phyloP scores from a whole-genome alignment of 2,329 filamentous ascomycete genomes.

The Stylonectria norvegica region DNA sequence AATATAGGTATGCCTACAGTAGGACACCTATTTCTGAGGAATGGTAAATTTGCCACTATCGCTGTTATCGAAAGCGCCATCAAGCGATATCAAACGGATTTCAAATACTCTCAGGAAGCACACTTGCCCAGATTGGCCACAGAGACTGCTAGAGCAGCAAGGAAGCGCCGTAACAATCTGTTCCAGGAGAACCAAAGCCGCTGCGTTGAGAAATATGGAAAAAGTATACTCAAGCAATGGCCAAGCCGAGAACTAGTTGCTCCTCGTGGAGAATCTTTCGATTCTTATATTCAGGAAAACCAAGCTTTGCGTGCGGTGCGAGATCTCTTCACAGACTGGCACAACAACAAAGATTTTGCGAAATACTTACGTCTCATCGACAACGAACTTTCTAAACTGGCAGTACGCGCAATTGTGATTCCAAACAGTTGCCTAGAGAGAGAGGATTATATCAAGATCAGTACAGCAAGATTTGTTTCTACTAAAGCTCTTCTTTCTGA shows the following conservation, averaged over 20 bases:
- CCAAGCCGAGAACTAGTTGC: not conserved
- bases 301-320: not conserved
- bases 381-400: not conserved
- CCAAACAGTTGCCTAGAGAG: not conserved
- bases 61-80: not conserved
- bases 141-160: not conserved
- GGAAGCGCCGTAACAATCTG: not conserved
- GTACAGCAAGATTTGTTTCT: slow-evolving; percentile 6
- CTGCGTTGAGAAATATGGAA: not conserved
- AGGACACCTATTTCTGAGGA: not conserved
- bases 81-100: not conserved
- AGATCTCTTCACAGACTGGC: not conserved
- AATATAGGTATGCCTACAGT: not conserved
- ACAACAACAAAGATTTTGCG: not conserved
- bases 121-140: not conserved
- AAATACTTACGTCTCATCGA: not conserved
- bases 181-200: not conserved
- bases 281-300: not conserved
- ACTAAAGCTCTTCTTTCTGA: slow-evolving; percentile 6
- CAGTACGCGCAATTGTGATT: not conserved
- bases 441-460: too few species aligned
- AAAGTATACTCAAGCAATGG: not conserved
- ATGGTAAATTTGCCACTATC: not conserved
- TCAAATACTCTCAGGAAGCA: not conserved
- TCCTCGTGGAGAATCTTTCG: not conserved